Percentiles rank a stretch among this genome's conserved stretches.
phyloP scores from a whole-genome alignment of 1,284 basidiomycete species.

The Puccinia novopanici region DNA sequence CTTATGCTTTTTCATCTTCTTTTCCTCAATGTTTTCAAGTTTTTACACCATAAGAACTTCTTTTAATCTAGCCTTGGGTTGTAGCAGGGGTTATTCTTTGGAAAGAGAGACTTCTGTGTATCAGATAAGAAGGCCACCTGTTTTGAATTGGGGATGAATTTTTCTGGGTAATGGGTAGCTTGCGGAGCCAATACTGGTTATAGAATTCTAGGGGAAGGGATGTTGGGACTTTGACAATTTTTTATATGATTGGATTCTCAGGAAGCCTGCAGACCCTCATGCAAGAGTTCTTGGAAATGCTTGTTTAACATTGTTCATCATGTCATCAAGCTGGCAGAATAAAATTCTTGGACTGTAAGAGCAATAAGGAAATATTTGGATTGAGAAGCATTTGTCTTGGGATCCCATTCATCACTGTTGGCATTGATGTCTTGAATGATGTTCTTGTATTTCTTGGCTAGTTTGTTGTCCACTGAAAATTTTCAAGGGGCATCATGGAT shows the following conservation, averaged over 20 bases:
- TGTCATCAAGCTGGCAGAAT: neutral
- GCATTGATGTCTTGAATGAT: conserved; percentile 2
- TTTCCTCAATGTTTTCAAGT: neutral
- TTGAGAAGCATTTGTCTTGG: neutral
- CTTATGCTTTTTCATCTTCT: neutral
- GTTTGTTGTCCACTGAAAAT: conserved; percentile 3
- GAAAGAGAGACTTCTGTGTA: neutral
- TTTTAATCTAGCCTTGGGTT: neutral
- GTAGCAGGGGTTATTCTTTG: neutral
- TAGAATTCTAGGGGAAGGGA: conserved; percentile 34
- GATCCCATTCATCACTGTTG: conserved; percentile 24
- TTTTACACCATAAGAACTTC: neutral
- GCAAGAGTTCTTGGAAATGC: neutral
- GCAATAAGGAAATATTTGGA: conserved; percentile 20
- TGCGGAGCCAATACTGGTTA: neutral
- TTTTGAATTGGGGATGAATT: neutral
- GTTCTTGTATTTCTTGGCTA: neutral
- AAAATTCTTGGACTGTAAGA: conserved; percentile 13
- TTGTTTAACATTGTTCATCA: neutral
- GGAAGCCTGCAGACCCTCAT: neutral
- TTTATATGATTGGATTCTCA: neutral
- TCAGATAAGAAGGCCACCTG: conserved; percentile 23
- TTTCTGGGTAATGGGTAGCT: neutral
- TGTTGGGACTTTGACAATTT: too few relatives aligned
- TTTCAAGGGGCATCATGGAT: neutral